phyloP scores from a whole-genome alignment of 2,329 filamentous ascomycete species.

The Sporothrix luriei region DNA sequence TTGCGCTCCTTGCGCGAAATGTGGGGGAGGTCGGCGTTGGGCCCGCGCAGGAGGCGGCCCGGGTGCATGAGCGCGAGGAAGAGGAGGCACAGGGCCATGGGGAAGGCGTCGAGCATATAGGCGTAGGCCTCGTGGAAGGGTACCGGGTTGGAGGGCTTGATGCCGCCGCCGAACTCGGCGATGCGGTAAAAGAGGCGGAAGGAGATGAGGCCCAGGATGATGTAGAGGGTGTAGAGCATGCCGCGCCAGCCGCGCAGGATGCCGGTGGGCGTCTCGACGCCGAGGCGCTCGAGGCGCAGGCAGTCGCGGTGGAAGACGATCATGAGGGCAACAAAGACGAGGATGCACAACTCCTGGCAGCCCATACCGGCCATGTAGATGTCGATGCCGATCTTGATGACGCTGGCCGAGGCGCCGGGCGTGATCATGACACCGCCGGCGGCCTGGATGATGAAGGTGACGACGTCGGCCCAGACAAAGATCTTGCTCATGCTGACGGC shows the following conservation, averaged over 20 bases:
- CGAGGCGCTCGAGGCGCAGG: constrained; percentile 20
- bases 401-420: constrained; percentile 35
- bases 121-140: constrained; percentile 57
- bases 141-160: constrained; percentile 49
- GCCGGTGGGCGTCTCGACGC: background rate
- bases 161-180: constrained; percentile 55
- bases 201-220: constrained; percentile 44
- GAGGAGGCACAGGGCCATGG: constrained; percentile 55
- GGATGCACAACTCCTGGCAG: constrained; percentile 45
- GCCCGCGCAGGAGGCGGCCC: constrained; percentile 50
- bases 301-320: constrained; percentile 44
- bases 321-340: constrained; percentile 46
- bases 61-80: constrained; percentile 52
- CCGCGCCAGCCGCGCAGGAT: constrained; percentile 41
- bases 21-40: constrained; percentile 50
- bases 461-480: constrained; percentile 54
- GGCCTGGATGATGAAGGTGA: constrained; percentile 52
- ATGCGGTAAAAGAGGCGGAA: constrained; percentile 64
- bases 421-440: constrained; percentile 46
- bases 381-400: constrained; percentile 44
- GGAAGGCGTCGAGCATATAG: constrained; percentile 55
- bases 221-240: constrained; percentile 44
- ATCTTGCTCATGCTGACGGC: constrained; percentile 47
- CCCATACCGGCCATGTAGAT: constrained; percentile 48
- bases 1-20: constrained; percentile 51